phyloP scores from a whole-genome alignment of 1,139 yeast genomes.

The Geotrichum siamense region DNA sequence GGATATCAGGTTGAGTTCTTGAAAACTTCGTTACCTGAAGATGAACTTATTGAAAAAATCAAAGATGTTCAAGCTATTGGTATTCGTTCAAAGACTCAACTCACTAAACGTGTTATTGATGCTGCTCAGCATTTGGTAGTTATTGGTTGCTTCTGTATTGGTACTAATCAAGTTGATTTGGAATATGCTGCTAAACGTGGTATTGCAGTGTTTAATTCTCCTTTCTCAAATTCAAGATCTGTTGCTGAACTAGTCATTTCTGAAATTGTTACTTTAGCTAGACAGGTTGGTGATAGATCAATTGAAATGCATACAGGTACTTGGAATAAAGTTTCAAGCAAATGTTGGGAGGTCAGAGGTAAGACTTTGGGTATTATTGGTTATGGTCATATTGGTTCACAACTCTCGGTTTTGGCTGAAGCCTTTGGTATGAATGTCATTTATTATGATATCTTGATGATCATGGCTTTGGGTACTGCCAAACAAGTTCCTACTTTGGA shows the following conservation, averaged over 20 bases:
- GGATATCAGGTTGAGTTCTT: slow-evolving; percentile 96
- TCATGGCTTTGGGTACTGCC: slow-evolving; percentile 96
- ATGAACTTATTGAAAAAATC: slow-evolving; percentile 89
- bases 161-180: slow-evolving; percentile 95
- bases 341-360: slow-evolving; percentile 99
- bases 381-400: slow-evolving; percentile 98
- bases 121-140: slow-evolving; percentile 86
- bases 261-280: slow-evolving; percentile 85
- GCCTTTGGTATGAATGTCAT: slow-evolving; percentile 96
- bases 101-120: slow-evolving; percentile 68
- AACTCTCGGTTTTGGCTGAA: slow-evolving; percentile 93
- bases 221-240: slow-evolving; percentile 96
- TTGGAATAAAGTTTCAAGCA: slow-evolving; percentile 94
- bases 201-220: slow-evolving; percentile 96
- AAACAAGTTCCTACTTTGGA: slow-evolving; percentile 82
- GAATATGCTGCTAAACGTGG: slow-evolving; percentile 89
- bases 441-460: slow-evolving; percentile 85
- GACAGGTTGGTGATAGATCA: slow-evolving; percentile 96
- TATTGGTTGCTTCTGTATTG: slow-evolving; percentile 98
- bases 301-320: slow-evolving; percentile 94
- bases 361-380: slow-evolving; percentile 96
- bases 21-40: slow-evolving; percentile 86
- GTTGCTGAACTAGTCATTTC: slow-evolving; percentile 98
- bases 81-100: slow-evolving; percentile 91
- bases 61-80: slow-evolving; percentile 94